Evolutionary conservation across 129 eudicot genomes (phyloP).

Genomic region (Flaveria brownii): DNA sequence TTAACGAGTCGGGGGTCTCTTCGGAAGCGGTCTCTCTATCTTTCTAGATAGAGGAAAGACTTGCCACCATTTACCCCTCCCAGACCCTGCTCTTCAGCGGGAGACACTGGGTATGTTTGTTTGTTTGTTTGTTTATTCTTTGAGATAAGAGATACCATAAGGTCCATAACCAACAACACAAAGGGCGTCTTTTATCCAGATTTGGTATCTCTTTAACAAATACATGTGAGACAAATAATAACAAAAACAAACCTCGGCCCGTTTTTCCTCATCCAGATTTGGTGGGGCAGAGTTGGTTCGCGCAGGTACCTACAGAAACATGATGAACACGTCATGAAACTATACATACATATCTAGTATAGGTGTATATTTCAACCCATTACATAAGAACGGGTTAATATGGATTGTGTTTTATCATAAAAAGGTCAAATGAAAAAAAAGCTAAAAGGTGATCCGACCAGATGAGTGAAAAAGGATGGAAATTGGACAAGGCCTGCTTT

Average conservation of each 20-base stretch:
- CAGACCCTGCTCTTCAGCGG: too few relatives aligned
- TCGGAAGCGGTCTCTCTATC: too few relatives aligned
- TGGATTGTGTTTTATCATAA: background rate
- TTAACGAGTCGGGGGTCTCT: too few relatives aligned
- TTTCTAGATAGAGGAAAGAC: too few relatives aligned
- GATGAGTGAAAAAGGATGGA: background rate
- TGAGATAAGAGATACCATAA: background rate
- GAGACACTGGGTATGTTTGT: too few relatives aligned
- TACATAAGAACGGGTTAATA: background rate
- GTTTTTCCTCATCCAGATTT: conserved; percentile 76
- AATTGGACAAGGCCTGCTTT: background rate
- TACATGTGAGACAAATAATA: background rate
- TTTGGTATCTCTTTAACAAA: background rate
- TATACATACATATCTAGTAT: background rate
- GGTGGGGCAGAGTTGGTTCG: conserved; percentile 93
- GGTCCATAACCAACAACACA: background rate
- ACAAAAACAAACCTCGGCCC: conserved; percentile 58
- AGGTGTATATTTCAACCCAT: background rate
- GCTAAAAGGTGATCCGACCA: background rate
- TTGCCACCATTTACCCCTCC: too few relatives aligned
- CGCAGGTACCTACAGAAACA: conserved; percentile 65
- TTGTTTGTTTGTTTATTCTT: too few relatives aligned
- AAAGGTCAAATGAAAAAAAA: background rate
- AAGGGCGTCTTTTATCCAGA: conserved; percentile 1
- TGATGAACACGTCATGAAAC: background rate